Evolutionary conservation across 2,329 filamentous ascomycete species (phyloP), one percentile per base, ranked within the genome.

Genomic region (Fusarium nelsonii): DNA sequence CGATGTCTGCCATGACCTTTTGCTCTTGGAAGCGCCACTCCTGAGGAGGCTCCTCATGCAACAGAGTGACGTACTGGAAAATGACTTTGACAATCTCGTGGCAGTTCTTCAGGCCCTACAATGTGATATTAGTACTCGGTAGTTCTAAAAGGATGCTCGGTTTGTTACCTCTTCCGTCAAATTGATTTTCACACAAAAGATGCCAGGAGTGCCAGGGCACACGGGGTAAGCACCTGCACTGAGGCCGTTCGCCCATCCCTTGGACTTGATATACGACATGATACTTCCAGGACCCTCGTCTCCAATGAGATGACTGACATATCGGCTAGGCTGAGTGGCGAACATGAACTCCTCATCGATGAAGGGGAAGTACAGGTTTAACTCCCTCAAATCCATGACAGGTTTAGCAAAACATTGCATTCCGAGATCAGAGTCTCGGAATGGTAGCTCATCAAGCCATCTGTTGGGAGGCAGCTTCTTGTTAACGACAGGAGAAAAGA

Each of bases 21-120:
- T 96, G 92, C 80, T 99, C 96, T 33, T 97, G 88, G 62, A 96
- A 94, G 60, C 98, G 94, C 96, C 96, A 98, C 77, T 97, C 85
- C 71, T 97, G 91, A 0, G 95, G 94, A 7, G 91, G 87, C 4
- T 86, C 85, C 73, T 97, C 92, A 67, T 89, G 90, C 58, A 99
- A 87, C 78, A 99, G 87, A 12, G 93, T 90, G 67, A 98, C 90
- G 75, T 99, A 99, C 77, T 97, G 91, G 81, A 97, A 97, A 65
- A 97, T 86, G 32, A 90, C 87, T 78, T 94, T 94, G 68, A 91
- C 86, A 18, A 97, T 88, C 74, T 97, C 92, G 60, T 90, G 86
- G 80, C 97, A 96, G 72, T 95, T 85, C 74, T 91, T 91, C 55
- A 97, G 81, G 7, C 93, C 86, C 84, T 87, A 23, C 15, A 48